Evolutionary conservation across 2,329 filamentous ascomycete genomes (phyloP).

Genomic region (Aspergillus tamarii): DNA sequence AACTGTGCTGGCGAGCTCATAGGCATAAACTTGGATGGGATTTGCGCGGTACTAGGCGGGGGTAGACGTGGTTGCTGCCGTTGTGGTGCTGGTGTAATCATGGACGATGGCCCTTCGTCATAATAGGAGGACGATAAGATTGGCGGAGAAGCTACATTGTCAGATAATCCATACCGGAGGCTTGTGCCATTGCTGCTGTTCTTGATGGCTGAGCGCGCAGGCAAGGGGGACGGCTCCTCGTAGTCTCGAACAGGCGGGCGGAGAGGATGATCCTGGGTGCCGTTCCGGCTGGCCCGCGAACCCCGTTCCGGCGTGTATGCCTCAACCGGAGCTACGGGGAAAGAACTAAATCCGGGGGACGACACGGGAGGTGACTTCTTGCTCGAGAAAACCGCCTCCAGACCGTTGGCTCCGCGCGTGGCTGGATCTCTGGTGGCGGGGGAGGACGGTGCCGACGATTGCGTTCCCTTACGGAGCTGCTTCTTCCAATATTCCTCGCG

Average conservation of each 20-base stretch:
- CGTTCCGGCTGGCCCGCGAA: conserved; percentile 39
- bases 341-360: conserved; percentile 46
- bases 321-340: conserved; percentile 46
- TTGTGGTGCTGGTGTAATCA: conserved; percentile 54
- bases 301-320: conserved; percentile 53
- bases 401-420: conserved; percentile 40
- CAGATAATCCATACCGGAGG: conserved; percentile 43
- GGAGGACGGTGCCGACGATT: conserved; percentile 51
- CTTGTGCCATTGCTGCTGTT: conserved; percentile 30
- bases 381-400: conserved; percentile 44
- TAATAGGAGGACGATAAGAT: conserved; percentile 54
- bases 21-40: conserved; percentile 56
- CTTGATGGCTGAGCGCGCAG: conserved; percentile 35
- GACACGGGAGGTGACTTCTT: conserved; percentile 44
- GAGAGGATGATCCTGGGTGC: conserved; percentile 32
- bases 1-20: conserved; percentile 56
- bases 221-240: conserved; percentile 48
- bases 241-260: conserved; percentile 39
- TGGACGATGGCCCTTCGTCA: conserved; percentile 50
- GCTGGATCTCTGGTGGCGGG: conserved; percentile 49
- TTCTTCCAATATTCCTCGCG: conserved; percentile 87
- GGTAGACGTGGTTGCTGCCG: conserved; percentile 52
- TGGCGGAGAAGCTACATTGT: conserved; percentile 48
- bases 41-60: conserved; percentile 53
- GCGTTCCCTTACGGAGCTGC: conserved; percentile 47